Conservation (phyloP, 139 green algal genomes). For the Chlorella sp. region DNA sequence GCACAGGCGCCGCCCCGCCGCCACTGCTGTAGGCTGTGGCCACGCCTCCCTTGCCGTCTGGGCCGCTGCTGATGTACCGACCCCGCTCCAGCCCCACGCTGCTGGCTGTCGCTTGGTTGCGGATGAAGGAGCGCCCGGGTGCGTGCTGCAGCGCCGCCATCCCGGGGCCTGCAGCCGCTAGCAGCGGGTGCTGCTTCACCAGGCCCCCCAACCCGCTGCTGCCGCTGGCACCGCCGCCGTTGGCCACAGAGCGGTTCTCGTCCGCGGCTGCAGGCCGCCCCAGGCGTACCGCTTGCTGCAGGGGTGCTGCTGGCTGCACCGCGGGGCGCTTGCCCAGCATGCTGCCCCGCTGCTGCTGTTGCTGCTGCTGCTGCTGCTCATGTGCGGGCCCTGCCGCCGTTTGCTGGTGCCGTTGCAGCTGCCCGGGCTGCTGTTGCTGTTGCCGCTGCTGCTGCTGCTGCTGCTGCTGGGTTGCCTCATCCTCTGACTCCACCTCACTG, state of each 20-base stretch:
- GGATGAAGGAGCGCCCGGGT: slow-evolving; percentile 43
- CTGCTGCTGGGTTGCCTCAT: background rate
- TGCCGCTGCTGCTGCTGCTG: background rate
- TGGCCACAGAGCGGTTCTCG: background rate
- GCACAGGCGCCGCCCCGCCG: background rate
- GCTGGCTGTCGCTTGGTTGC: slow-evolving; percentile 5
- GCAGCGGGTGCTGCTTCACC: background rate
- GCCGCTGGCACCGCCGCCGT: background rate
- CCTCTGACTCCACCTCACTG: slow-evolving; percentile 11
- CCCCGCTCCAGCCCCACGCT: slow-evolving; percentile 33
- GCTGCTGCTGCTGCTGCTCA: background rate
- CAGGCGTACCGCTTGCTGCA: background rate
- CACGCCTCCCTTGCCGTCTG: slow-evolving; percentile 47
- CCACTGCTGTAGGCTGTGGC: background rate
- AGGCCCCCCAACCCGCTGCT: background rate
- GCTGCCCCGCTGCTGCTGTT: slow-evolving; percentile 10
- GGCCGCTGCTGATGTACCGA: slow-evolving; percentile 41
- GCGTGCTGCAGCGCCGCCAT: background rate
- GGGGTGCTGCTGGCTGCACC: background rate
- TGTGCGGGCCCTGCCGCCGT: background rate
- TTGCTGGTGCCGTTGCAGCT: slow-evolving; percentile 7
- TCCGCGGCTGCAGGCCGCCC: background rate
- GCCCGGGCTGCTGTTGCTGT: background rate
- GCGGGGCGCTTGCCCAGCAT: slow-evolving; percentile 13
- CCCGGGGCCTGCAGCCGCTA: slow-evolving; percentile 13